These are phyloP conservation scores for Microdochium paspali DNA, from an alignment of 2,329 filamentous ascomycete genomes.

Conservation along the genomic window DNA sequence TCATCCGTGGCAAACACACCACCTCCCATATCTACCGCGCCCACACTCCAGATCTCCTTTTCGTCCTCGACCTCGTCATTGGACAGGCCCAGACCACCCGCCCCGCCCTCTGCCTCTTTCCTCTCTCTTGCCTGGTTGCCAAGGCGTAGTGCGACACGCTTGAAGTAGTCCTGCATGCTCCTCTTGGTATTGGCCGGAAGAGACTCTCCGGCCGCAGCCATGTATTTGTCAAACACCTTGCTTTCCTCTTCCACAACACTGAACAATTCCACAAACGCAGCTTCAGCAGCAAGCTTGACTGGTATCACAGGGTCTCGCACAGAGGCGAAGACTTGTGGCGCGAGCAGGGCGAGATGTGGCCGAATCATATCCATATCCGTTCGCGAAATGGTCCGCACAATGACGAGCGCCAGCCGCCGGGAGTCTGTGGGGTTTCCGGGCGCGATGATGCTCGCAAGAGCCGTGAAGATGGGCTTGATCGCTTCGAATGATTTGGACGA, in stretches of 20 bases:
- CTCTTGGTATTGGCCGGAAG: conserved; percentile 68
- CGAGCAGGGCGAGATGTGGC: conserved; percentile 72
- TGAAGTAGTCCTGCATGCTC: conserved; percentile 96
- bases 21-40: conserved; percentile 69
- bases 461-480: conserved; percentile 70
- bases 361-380: conserved; percentile 71
- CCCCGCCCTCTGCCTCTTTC: conserved; percentile 82
- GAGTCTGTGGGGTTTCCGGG: conserved; percentile 75
- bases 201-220: conserved; percentile 55
- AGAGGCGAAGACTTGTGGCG: conserved; percentile 75
- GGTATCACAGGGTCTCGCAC: conserved; percentile 91
- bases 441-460: conserved; percentile 64
- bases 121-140: conserved; percentile 84
- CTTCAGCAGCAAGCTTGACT: conserved; percentile 89
- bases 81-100: conserved; percentile 74
- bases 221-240: conserved; percentile 84
- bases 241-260: conserved; percentile 79
- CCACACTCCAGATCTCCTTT: conserved; percentile 91
- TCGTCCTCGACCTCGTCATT: conserved; percentile 93
- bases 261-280: conserved; percentile 86
- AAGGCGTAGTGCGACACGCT: conserved; percentile 76
- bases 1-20: conserved; percentile 36
- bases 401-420: conserved; percentile 76
- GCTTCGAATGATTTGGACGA: conserved; percentile 63
- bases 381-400: conserved; percentile 76